Conservation (phyloP, 441 rosid species). For the Jatropha podagrica region DNA sequence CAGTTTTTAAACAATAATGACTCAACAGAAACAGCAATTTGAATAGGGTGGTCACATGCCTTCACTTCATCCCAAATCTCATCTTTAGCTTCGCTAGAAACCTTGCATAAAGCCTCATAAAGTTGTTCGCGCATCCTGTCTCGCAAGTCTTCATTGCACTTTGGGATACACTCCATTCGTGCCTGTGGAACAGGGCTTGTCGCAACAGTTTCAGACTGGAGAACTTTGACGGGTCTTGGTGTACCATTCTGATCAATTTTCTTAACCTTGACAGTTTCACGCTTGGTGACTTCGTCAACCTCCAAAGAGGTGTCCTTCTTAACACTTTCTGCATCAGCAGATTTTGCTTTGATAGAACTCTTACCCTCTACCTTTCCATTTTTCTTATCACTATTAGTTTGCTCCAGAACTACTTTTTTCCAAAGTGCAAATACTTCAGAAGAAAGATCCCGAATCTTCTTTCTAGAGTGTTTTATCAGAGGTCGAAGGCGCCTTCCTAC, state of each 20-base stretch:
- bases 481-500: conserved; percentile 37
- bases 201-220: background rate
- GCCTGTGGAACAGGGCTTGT: background rate
- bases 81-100: conserved; percentile 30
- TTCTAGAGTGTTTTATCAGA: conserved; percentile 43
- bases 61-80: conserved; percentile 25
- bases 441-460: conserved; percentile 38
- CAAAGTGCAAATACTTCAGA: conserved; percentile 31
- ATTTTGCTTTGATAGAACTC: background rate
- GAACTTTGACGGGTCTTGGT: conserved; percentile 8
- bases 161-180: conserved; percentile 11
- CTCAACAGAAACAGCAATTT: conserved; percentile 18
- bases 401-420: conserved; percentile 29
- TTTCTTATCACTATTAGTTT: conserved; percentile 21
- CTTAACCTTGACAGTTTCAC: background rate
- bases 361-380: conserved; percentile 10
- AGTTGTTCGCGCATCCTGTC: conserved; percentile 37
- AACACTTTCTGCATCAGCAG: background rate
- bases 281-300: background rate
- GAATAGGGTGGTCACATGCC: conserved; percentile 16
- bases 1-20: conserved; percentile 10
- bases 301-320: background rate
- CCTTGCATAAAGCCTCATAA: conserved; percentile 34
- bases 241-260: conserved; percentile 5
- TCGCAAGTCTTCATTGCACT: conserved; percentile 30